Evolutionary conservation across 169 alveolate genomes (phyloP).

Genomic region (Perkinsus chesapeaki): DNA sequence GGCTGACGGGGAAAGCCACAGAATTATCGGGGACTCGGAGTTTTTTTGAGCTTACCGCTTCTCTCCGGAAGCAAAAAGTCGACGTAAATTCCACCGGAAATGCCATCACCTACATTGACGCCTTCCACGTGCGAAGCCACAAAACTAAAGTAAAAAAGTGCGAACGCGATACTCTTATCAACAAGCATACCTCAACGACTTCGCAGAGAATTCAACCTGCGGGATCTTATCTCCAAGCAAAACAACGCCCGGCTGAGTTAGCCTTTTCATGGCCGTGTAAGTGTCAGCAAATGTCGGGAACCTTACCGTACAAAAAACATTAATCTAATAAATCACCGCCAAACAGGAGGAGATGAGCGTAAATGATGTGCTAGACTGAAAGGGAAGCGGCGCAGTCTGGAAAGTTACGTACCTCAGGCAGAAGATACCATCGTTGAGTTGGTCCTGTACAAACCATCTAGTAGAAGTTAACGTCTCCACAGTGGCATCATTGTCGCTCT

Average conservation of each 20-base stretch:
- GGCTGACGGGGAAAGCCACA: neutral
- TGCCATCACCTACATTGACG: neutral
- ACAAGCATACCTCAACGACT: neutral
- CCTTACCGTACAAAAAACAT: neutral
- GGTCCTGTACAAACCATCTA: neutral
- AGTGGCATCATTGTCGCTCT: neutral
- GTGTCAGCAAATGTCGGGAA: neutral
- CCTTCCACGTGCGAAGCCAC: neutral
- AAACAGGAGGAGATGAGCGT: neutral
- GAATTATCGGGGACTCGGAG: neutral
- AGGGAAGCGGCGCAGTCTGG: neutral
- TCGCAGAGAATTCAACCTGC: neutral
- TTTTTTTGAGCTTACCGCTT: neutral
- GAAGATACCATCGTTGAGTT: neutral
- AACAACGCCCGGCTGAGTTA: neutral
- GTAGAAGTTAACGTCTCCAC: neutral
- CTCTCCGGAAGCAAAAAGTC: neutral
- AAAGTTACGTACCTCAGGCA: neutral
- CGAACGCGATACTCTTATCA: neutral
- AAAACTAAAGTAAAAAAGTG: neutral
- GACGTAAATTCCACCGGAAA: neutral
- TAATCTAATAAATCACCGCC: no score
- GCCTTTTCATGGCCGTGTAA: neutral
- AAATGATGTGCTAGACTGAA: neutral
- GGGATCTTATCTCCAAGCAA: neutral